Evolutionary conservation across 352 stramenopile genomes (phyloP).

Genomic region (Pythium monospermum): DNA sequence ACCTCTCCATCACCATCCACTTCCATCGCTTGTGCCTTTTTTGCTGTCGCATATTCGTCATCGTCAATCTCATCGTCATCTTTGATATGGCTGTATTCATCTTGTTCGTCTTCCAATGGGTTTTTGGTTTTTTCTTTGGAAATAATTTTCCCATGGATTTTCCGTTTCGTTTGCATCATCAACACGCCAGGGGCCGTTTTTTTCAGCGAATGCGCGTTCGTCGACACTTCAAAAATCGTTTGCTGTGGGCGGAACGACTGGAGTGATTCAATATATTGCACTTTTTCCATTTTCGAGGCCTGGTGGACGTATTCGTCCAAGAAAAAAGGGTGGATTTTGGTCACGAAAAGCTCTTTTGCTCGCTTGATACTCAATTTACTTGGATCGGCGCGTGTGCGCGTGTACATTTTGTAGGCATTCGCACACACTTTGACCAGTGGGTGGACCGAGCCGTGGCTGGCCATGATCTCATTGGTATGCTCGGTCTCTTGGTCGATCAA

Average conservation of each 20-base stretch:
- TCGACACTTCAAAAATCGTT: conserved; percentile 95
- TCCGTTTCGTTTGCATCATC: conserved; percentile 88
- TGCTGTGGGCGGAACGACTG: conserved; percentile 92
- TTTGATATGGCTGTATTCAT: conserved; percentile 19
- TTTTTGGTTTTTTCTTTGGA: conserved; percentile 63
- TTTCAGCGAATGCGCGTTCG: conserved; percentile 71
- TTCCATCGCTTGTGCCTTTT: neutral
- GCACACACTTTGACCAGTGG: conserved; percentile 88
- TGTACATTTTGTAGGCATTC: conserved; percentile 98
- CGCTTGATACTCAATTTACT: conserved; percentile 94
- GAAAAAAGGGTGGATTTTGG: conserved; percentile 92
- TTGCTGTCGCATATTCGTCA: neutral
- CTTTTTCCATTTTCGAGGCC: conserved; percentile 68
- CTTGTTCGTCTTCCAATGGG: conserved; percentile 33
- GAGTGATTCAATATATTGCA: conserved; percentile 91
- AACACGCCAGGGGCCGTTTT: conserved; percentile 66
- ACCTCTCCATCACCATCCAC: conserved; percentile 8
- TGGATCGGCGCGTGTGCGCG: conserved; percentile 92
- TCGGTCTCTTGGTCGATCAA: conserved; percentile 96
- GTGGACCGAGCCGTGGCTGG: conserved; percentile 63
- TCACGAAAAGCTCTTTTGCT: conserved; percentile 89
- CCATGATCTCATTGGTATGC: conserved; percentile 89
- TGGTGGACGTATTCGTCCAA: conserved; percentile 81
- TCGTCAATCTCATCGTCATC: conserved; percentile 28
- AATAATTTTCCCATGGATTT: conserved; percentile 83